Conservation (phyloP, 129 eudicot species). For the Lactuca sativa region DNA sequence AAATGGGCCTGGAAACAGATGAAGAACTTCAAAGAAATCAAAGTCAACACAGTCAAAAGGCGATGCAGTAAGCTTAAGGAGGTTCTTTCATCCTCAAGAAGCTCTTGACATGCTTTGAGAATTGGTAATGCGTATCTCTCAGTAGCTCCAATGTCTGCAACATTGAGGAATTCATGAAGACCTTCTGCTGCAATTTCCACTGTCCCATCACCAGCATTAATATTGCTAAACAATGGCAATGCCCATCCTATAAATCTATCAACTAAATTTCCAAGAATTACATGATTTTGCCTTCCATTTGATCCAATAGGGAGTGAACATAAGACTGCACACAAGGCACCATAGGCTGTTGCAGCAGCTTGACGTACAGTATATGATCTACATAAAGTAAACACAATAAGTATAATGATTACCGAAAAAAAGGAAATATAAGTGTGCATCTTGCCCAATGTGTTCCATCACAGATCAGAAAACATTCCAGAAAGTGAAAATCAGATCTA, state of each 20-base stretch:
- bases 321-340: conserved; percentile 87
- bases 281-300: conserved; percentile 93
- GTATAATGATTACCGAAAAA: conserved; percentile 9
- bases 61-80: conserved; percentile 71
- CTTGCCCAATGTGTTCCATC: conserved; percentile 15
- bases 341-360: conserved; percentile 91
- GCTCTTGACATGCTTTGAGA: conserved; percentile 94
- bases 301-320: conserved; percentile 63
- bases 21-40: conserved; percentile 81
- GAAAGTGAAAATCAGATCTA: not conserved
- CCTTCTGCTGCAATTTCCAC: conserved; percentile 78
- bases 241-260: conserved; percentile 93
- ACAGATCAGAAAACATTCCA: conserved; percentile 9
- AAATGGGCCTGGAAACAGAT: conserved; percentile 92
- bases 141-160: conserved; percentile 78
- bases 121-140: conserved; percentile 93
- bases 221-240: conserved; percentile 61
- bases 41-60: conserved; percentile 72
- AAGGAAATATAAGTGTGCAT: not conserved
- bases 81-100: conserved; percentile 99
- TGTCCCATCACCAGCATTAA: conserved; percentile 51
- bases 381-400: conserved; percentile 21
- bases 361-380: conserved; percentile 86
- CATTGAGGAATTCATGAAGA: conserved; percentile 80
- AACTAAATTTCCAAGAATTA: conserved; percentile 60